Conservation (phyloP, 345 rosid genomes). For the Moricandia arvensis region DNA sequence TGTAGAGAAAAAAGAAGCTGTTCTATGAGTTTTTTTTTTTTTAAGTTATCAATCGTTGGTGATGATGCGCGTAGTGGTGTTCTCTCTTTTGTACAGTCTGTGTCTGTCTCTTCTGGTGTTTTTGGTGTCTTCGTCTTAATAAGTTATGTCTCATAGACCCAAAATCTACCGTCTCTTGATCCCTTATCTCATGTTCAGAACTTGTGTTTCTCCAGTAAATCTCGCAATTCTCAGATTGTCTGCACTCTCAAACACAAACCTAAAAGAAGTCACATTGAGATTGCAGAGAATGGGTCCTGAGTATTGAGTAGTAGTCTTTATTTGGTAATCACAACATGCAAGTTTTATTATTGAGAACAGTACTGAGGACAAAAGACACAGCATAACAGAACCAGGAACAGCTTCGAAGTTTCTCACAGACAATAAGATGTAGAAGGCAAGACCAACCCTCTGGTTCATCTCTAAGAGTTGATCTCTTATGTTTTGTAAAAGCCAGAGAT, state of each 20-base stretch:
- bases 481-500: conserved; percentile 63
- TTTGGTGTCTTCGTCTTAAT: conserved; percentile 10
- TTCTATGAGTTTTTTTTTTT: conserved; percentile 14
- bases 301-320: no score
- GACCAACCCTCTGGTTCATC: conserved; percentile 1
- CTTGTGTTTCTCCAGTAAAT: conserved; percentile 10
- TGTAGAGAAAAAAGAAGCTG: conserved; percentile 19
- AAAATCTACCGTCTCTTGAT: conserved; percentile 10
- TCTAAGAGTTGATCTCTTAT: conserved; percentile 82
- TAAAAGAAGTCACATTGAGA: not conserved
- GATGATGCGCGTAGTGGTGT: conserved; percentile 14
- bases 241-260: conserved; percentile 4
- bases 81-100: conserved; percentile 26
- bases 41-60: conserved; percentile 11
- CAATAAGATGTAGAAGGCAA: conserved; percentile 9
- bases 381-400: conserved; percentile 5
- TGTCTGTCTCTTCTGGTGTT: conserved; percentile 15
- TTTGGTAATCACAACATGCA: conserved; percentile 15
- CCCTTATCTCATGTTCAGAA: conserved; percentile 5
- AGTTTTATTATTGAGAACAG: not conserved
- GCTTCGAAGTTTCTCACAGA: not conserved
- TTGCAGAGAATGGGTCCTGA: not conserved
- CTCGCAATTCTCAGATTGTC: not conserved
- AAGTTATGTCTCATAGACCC: conserved; percentile 15
- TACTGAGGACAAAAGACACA: not conserved